Percentiles rank a stretch among this genome's conserved stretches.
Conservation (phyloP, 2,329 filamentous ascomycete genomes). For the Sporothrix curviconia region DNA sequence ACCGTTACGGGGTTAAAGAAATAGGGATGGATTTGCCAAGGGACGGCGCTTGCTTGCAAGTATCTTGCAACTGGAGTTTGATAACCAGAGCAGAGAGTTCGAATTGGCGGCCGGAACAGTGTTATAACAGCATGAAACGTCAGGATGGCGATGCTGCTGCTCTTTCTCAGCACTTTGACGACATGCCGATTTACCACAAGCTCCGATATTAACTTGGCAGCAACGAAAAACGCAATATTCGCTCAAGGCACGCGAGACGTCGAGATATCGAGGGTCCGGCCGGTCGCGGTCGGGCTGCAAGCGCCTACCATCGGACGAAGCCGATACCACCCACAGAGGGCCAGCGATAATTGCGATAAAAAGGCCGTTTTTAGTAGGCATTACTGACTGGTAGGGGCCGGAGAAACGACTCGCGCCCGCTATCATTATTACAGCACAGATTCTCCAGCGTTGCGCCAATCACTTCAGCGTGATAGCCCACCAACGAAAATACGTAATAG, state of each 20-base stretch:
- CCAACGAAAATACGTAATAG: constrained; percentile 15
- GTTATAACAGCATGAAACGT: too few species aligned
- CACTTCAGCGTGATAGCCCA: neutral
- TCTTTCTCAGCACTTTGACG: neutral
- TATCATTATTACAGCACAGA: neutral
- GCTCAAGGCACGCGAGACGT: constrained; percentile 1
- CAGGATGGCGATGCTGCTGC: too few species aligned
- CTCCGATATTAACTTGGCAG: neutral
- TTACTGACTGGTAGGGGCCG: neutral
- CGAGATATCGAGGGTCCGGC: constrained; percentile 5
- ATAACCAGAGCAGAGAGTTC: too few species aligned
- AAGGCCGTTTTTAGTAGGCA: neutral
- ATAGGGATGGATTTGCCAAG: too few species aligned
- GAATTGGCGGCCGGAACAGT: too few species aligned
- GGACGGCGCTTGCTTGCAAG: too few species aligned
- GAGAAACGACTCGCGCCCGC: too few species aligned
- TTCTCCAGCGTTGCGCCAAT: constrained; percentile 6
- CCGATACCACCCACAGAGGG: constrained; percentile 12
- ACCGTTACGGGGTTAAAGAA: neutral
- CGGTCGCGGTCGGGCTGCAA: constrained; percentile 8
- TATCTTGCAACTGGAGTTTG: too few species aligned
- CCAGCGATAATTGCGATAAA: constrained; percentile 3
- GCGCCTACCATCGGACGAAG: constrained; percentile 5
- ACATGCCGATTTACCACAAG: neutral
- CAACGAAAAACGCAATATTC: neutral